Evolutionary conservation across 116 monocot genomes (phyloP), one percentile per base, ranked within the genome.

Genomic region (Phalaenopsis hybrid): DNA sequence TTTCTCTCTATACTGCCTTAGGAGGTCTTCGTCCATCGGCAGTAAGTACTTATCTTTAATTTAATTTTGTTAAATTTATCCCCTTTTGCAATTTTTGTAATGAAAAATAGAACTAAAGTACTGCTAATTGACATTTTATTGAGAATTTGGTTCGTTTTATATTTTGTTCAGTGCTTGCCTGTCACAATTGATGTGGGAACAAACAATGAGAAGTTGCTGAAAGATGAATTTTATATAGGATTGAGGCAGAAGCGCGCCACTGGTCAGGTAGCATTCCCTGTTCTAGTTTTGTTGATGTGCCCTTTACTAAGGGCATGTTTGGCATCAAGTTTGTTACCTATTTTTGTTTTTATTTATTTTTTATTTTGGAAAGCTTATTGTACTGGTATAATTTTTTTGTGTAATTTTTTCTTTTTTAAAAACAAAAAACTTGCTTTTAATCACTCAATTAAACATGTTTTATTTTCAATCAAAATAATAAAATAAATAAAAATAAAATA

Each of bases 221-320:
- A 90, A 28, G 97, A 93, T 88, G 97, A 97, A n/a, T 97, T 97
- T 81, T 97, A 97, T 78, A 97, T 97, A 78, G 94, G 97, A 23
- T 85, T 97, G 43, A 90, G 88, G 85, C 94, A 92, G 85, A 93
- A 79, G 70, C 83, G 97, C 44, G 93, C 91, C 0, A 89, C 85
- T 69, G 97, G 94, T 81, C 82, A 97, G 92, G 97, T 97, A 81
- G 57, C 72, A 7, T 72, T 41, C 51, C 13, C 2, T 16, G 13
- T 55, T 15, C 55, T 55, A 17, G 55, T 55, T 55, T 55, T 73
- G 73, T 73, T 73, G 8, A 43, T 73, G 41, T 0, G 13, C 13
- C 41, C 6, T 67, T 67, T 28, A 67, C 16, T 11, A 28, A 67
- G 41, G 4, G 41, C 31, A 41, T 0, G 0, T 31, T 31, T 31